Evolutionary conservation across 345 rosid species (phyloP).

Genomic region (Melastoma malabathricum): DNA sequence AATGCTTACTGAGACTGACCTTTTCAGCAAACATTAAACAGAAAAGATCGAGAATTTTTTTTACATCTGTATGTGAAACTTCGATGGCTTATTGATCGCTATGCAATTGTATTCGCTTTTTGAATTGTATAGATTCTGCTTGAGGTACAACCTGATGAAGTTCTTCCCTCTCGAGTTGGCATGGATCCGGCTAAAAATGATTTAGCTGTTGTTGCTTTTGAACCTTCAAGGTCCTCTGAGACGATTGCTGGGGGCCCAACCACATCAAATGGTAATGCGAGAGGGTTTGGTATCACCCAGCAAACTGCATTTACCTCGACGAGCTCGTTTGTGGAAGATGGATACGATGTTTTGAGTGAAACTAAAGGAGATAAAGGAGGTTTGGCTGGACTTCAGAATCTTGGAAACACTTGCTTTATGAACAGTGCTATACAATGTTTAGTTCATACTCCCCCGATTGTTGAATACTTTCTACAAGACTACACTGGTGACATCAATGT

Average conservation of each 20-base stretch:
- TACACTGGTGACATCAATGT: constrained; percentile 65
- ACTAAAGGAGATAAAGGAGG: constrained; percentile 58
- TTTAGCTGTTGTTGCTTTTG: constrained; percentile 61
- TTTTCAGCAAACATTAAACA: neutral
- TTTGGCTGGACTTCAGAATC: constrained; percentile 78
- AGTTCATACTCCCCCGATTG: constrained; percentile 71
- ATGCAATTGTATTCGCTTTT: constrained; percentile 1
- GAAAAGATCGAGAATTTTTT: neutral
- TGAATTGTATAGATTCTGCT: constrained; percentile 52
- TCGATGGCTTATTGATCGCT: neutral
- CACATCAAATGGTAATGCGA: constrained; percentile 56
- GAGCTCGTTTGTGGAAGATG: constrained; percentile 23
- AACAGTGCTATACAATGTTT: constrained; percentile 89
- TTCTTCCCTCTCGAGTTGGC: constrained; percentile 26
- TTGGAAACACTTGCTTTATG: constrained; percentile 98
- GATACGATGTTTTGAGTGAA: constrained; percentile 18
- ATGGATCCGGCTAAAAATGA: constrained; percentile 56
- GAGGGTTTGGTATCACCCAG: constrained; percentile 24
- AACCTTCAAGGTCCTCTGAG: constrained; percentile 42
- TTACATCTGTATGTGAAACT: neutral
- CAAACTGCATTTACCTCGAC: constrained; percentile 29
- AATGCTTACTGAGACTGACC: no score
- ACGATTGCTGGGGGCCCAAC: constrained; percentile 80
- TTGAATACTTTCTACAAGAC: constrained; percentile 74
- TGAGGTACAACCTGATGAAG: constrained; percentile 42